phyloP scores from a whole-genome alignment of 2,329 filamentous ascomycete genomes.

The Rhynchosporium secalis region DNA sequence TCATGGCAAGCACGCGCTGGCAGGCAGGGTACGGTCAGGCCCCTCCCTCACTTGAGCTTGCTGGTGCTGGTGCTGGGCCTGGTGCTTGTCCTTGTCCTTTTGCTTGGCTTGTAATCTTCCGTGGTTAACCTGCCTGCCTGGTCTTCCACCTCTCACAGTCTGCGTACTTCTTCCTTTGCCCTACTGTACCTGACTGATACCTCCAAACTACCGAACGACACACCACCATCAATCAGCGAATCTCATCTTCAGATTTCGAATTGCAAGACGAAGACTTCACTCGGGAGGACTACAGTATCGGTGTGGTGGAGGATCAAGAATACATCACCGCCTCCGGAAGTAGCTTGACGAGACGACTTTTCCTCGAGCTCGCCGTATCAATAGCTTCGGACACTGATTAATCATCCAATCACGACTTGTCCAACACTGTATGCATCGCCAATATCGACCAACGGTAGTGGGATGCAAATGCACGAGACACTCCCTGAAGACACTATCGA shows the following conservation, averaged over 20 bases:
- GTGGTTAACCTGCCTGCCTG: neutral
- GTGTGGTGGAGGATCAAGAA: neutral
- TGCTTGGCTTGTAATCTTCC: neutral
- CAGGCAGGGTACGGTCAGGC: neutral
- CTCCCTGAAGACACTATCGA: slow-evolving; percentile 22
- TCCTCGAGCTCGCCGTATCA: neutral
- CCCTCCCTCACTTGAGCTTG: neutral
- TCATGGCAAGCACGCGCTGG: too few species aligned
- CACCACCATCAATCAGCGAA: neutral
- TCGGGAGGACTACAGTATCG: neutral
- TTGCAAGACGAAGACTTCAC: neutral
- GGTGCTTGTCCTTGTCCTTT: too few species aligned
- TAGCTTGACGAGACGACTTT: neutral
- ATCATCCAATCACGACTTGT: slow-evolving; percentile 13
- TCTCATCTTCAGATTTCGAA: neutral
- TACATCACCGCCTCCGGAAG: neutral
- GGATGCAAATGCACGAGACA: slow-evolving; percentile 36
- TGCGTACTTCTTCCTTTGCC: neutral
- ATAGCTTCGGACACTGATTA: neutral
- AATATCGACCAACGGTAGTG: slow-evolving; percentile 21
- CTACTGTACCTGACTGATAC: neutral
- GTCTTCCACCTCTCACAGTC: slow-evolving; percentile 1
- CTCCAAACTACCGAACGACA: neutral
- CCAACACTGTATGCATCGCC: slow-evolving; percentile 20
- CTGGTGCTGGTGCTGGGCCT: too few species aligned